Evolutionary conservation across 2,329 filamentous ascomycete species (phyloP).

Genomic region (Colletotrichum euphorbiae): DNA sequence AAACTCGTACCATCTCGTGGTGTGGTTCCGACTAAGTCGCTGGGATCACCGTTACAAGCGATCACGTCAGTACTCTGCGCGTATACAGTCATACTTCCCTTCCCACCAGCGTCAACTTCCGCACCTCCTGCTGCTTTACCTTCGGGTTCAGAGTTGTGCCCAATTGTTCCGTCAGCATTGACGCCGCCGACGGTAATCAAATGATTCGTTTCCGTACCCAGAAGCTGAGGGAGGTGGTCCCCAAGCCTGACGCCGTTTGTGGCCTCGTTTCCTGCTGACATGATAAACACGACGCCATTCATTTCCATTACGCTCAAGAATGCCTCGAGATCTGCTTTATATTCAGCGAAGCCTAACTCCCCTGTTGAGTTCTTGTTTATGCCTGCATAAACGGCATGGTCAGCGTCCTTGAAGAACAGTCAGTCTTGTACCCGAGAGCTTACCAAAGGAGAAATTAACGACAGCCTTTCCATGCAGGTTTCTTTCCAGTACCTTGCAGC

Average conservation of each 20-base stretch:
- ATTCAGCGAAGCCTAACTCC: neutral
- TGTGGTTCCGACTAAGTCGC: neutral
- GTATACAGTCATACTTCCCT: constrained; percentile 4
- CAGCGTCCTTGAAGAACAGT: neutral
- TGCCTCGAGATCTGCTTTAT: neutral
- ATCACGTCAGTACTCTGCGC: neutral
- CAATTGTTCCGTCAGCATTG: neutral
- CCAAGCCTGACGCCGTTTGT: neutral
- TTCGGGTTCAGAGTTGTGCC: constrained; percentile 9
- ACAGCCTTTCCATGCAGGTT: constrained; percentile 11
- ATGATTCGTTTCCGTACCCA: neutral
- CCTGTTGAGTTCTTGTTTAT: neutral
- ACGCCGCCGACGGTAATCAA: constrained; percentile 14
- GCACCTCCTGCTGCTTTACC: neutral
- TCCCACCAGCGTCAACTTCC: neutral
- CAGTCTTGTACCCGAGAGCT: neutral
- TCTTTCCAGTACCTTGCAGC: neutral
- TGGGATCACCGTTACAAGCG: neutral
- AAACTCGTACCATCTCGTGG: constrained; percentile 9
- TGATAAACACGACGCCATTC: constrained; percentile 6
- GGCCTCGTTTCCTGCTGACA: constrained; percentile 6
- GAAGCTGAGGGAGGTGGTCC: constrained; percentile 1
- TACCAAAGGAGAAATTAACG: constrained; percentile 17
- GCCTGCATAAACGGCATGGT: neutral
- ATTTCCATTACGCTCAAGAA: neutral